These are phyloP conservation scores for Aspergillus transmontanensis DNA, from an alignment of 2,329 filamentous ascomycete genomes.

Conservation along the genomic window DNA sequence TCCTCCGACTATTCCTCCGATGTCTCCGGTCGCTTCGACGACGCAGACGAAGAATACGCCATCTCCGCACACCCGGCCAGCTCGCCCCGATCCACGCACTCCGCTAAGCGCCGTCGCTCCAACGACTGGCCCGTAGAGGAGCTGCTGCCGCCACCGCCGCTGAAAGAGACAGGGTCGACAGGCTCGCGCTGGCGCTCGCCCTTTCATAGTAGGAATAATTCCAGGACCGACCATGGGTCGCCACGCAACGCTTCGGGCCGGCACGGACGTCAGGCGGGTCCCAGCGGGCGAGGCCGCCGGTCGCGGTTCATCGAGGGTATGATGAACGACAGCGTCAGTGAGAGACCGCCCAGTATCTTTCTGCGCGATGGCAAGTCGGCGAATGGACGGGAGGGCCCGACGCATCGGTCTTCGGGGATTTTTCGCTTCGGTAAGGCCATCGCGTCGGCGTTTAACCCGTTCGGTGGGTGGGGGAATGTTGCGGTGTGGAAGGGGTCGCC, in stretches of 20 bases:
- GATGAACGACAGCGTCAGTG: slow-evolving; percentile 79
- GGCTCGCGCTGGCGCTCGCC: slow-evolving; percentile 19
- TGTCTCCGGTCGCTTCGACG: slow-evolving; percentile 37
- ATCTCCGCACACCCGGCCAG: slow-evolving; percentile 15
- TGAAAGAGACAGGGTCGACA: background rate
- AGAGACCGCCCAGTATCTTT: slow-evolving; percentile 70
- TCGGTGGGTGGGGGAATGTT: slow-evolving; percentile 49
- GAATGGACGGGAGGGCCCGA: slow-evolving; percentile 25
- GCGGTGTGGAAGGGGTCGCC: slow-evolving; percentile 49
- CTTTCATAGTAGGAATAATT: slow-evolving; percentile 13
- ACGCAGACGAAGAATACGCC: slow-evolving; percentile 33
- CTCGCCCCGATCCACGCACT: slow-evolving; percentile 30
- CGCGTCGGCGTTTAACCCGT: slow-evolving; percentile 57
- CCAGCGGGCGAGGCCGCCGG: slow-evolving; percentile 50
- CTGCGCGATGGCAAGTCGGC: slow-evolving; percentile 47
- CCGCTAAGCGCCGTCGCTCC: slow-evolving; percentile 46
- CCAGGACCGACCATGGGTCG: slow-evolving; percentile 11
- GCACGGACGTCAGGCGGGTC: slow-evolving; percentile 7
- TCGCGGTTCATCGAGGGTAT: slow-evolving; percentile 76
- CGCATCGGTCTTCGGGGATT: slow-evolving; percentile 48
- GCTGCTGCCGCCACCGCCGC: background rate
- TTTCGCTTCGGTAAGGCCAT: slow-evolving; percentile 60
- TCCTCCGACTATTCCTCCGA: slow-evolving; percentile 33
- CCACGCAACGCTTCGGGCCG: slow-evolving; percentile 15
- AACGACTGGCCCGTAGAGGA: slow-evolving; percentile 47